phyloP scores from a whole-genome alignment of 2,329 filamentous ascomycete genomes.

The Colletotrichum spaethianum region DNA sequence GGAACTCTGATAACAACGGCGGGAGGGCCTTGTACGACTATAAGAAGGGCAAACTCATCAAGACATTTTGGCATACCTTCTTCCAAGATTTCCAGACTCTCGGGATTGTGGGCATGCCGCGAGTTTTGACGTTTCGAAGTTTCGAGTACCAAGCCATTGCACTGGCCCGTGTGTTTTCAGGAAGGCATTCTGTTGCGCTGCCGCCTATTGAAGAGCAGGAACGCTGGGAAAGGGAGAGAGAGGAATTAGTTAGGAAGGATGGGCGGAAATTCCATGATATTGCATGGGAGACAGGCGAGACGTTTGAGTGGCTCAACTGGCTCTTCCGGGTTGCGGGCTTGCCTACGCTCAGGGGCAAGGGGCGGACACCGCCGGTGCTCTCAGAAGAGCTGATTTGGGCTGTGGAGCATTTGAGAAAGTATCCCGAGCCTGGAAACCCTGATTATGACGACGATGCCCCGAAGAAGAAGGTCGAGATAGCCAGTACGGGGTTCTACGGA shows the following conservation, averaged over 20 bases:
- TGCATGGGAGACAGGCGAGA: slow-evolving; percentile 66
- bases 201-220: slow-evolving; percentile 56
- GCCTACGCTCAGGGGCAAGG: slow-evolving; percentile 61
- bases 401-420: slow-evolving; percentile 63
- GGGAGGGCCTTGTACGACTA: slow-evolving; percentile 65
- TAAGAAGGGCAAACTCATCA: slow-evolving; percentile 56
- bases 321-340: slow-evolving; percentile 66
- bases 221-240: slow-evolving; percentile 62
- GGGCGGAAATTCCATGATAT: slow-evolving; percentile 66
- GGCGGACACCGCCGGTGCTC: slow-evolving; percentile 61
- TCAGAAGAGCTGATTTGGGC: slow-evolving; percentile 61
- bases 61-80: slow-evolving; percentile 68
- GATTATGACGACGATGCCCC: background rate
- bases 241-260: slow-evolving; percentile 48
- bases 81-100: slow-evolving; percentile 62
- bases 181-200: slow-evolving; percentile 55
- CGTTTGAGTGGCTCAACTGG: slow-evolving; percentile 59
- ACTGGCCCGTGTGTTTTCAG: slow-evolving; percentile 63
- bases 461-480: background rate
- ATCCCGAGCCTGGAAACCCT: slow-evolving; percentile 54
- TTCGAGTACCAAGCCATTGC: slow-evolving; percentile 71
- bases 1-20: slow-evolving; percentile 62
- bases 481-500: background rate
- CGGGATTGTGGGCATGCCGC: slow-evolving; percentile 66
- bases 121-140: slow-evolving; percentile 65